A percentile compares a stretch with the other conserved stretches of the same genome.
Evolutionary conservation across 2,329 filamentous ascomycete species (phyloP).

Genomic region (Neodidymelliopsis sp.): DNA sequence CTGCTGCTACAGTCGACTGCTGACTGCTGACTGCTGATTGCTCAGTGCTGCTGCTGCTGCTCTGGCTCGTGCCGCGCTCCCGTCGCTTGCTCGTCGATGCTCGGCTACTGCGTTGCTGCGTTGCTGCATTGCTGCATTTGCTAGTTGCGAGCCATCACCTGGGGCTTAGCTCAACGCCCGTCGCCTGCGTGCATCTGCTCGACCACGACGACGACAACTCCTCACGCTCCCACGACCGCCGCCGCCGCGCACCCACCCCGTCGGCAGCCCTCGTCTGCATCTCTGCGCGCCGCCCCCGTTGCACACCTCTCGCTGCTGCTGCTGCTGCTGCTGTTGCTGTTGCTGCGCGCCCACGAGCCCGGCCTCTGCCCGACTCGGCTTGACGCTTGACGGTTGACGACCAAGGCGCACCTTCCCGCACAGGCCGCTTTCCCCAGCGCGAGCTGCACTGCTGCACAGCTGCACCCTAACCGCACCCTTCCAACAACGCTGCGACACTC

Average conservation of each 20-base stretch:
- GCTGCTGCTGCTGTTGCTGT: too few species aligned
- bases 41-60: too few species aligned
- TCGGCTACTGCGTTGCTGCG: slow-evolving; percentile 3
- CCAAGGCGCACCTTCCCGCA: slow-evolving; percentile 16
- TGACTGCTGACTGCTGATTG: too few species aligned
- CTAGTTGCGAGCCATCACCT: not conserved
- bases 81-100: slow-evolving; percentile 11
- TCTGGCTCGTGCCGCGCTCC: slow-evolving; percentile 15
- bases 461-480: slow-evolving; percentile 6
- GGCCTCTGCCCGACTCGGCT: too few species aligned
- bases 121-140: slow-evolving; percentile 1
- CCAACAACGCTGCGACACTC: not conserved
- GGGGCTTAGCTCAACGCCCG: slow-evolving; percentile 9
- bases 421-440: slow-evolving; percentile 17
- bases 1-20: too few species aligned
- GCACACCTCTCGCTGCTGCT: too few species aligned
- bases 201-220: slow-evolving; percentile 7
- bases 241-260: slow-evolving; percentile 21
- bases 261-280: too few species aligned
- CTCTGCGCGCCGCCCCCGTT: too few species aligned
- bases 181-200: slow-evolving; percentile 1
- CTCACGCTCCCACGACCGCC: not conserved
- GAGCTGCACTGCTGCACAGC: too few species aligned
- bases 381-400: slow-evolving; percentile 18
- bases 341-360: slow-evolving; percentile 6